Evolutionary conservation across 306 rosid genomes (phyloP), one percentile per base, ranked within the genome.

Genomic region (Quercus agrifolia): DNA sequence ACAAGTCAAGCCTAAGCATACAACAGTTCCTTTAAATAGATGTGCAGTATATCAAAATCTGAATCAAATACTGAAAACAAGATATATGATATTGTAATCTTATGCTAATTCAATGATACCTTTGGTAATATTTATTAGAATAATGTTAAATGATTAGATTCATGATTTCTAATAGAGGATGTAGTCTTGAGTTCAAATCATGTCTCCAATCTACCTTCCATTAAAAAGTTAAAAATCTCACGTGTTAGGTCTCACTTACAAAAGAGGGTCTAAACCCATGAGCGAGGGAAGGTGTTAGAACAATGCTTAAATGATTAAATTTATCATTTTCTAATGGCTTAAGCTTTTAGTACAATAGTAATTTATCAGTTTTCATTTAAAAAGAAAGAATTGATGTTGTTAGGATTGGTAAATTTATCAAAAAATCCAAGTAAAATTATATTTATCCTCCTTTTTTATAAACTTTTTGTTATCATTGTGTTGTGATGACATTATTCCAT

Each of bases 1-100:
- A 71, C 25, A 74, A 57, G 68, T 18, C 38, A 75, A 63, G 78
- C 74, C 72, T 64, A 76, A 71, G 35, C 72, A 80, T 64, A 64
- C 79, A 61, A 52, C 76, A 76, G 31, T 71, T 76, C 74, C 77
- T 54, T 67, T 61, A 79, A 55, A 75, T 56, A 78, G 33, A 71
- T 12, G 68, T 46, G 58, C 63, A 12, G 13, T 13, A 74, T 59
- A 61, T 49, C 5, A 51, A 58, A 71, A 21, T 23, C 38, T 20
- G 12, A 31, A 25, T 62, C 19, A 62, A 62, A 62, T 62, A 31
- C 38, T 23, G 14, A 62, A 62, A 13, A 3, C 68, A 25, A 62
- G 38, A 62, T 13, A 25, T 14, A 13, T 5, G 27, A 27, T 62
- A 25, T 62, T 62, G 15, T 25, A 62, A 62, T 62, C 33, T 49